Evolutionary conservation across 768 basidiomycete species (phyloP).

Genomic region (Termitomyces eurrhizus): DNA sequence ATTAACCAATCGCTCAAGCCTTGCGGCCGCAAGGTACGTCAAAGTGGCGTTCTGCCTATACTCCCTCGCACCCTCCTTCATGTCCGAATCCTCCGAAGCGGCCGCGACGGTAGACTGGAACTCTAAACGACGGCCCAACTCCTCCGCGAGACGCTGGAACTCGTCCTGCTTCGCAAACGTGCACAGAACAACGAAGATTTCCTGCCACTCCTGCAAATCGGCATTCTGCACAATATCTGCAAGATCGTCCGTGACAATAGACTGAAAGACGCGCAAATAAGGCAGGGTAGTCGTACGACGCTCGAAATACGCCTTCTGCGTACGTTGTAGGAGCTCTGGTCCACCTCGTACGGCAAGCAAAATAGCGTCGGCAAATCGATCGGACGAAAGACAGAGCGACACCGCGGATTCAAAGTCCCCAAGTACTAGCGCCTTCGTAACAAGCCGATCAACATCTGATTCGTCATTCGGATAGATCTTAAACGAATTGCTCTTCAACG

Average conservation of each 20-base stretch:
- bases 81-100: constrained; percentile 43
- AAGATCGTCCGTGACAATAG: constrained; percentile 89
- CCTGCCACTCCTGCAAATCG: constrained; percentile 91
- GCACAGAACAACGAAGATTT: constrained; percentile 94
- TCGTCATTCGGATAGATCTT: constrained; percentile 87
- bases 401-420: constrained; percentile 97
- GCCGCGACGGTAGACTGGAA: constrained; percentile 68
- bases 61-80: constrained; percentile 36
- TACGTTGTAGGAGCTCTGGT: constrained; percentile 77
- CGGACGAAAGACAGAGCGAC: constrained; percentile 81
- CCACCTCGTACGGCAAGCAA: constrained; percentile 91
- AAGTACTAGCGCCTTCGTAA: constrained; percentile 90
- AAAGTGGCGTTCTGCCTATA: constrained; percentile 86
- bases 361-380: constrained; percentile 92
- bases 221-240: constrained; percentile 95
- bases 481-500: constrained; percentile 77
- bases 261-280: constrained; percentile 92
- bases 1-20: constrained; percentile 79
- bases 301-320: constrained; percentile 93
- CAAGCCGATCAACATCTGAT: constrained; percentile 79
- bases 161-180: constrained; percentile 87
- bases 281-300: constrained; percentile 69
- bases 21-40: constrained; percentile 89
- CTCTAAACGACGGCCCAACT: constrained; percentile 88
- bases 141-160: constrained; percentile 84